Conservation (phyloP, 805 yeast species). For the Candida qinlingensis region DNA sequence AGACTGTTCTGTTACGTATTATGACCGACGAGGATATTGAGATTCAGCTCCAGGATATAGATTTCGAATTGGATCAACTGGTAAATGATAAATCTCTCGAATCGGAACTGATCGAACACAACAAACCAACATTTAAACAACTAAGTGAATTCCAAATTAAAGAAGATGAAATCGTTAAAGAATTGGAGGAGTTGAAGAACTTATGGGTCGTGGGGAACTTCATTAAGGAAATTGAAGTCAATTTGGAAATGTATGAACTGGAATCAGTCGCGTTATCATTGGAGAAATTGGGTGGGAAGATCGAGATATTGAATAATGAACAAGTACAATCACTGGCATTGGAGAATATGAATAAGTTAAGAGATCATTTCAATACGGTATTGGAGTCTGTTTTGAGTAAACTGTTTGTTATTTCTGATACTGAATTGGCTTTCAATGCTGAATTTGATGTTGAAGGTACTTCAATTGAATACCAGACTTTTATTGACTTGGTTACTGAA, state of each 20-base stretch:
- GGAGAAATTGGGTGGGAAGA: constrained; percentile 14
- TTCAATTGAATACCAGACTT: constrained; percentile 9
- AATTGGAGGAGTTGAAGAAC: constrained; percentile 18
- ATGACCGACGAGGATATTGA: constrained; percentile 1
- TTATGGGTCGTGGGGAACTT: constrained; percentile 21
- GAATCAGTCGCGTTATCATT: constrained; percentile 20
- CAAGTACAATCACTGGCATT: constrained; percentile 1
- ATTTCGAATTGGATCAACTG: constrained; percentile 6
- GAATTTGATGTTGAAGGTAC: constrained; percentile 18
- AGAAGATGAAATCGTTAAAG: constrained; percentile 15
- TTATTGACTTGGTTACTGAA: constrained; percentile 10
- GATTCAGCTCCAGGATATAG: constrained; percentile 1
- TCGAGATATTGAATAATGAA: constrained; percentile 3
- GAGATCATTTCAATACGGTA: neutral
- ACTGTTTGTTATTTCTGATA: constrained; percentile 7
- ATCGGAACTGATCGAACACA: constrained; percentile 7
- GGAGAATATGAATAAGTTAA: constrained; percentile 6
- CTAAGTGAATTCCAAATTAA: constrained; percentile 16
- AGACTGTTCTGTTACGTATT: neutral
- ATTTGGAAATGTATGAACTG: constrained; percentile 20
- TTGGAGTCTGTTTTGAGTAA: constrained; percentile 14
- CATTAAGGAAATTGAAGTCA: constrained; percentile 21
- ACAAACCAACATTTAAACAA: constrained; percentile 11
- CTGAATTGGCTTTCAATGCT: constrained; percentile 11
- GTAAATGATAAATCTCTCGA: constrained; percentile 7